Conservation (phyloP, 2,329 filamentous ascomycete genomes). For the Arthrobotrys iridis region DNA sequence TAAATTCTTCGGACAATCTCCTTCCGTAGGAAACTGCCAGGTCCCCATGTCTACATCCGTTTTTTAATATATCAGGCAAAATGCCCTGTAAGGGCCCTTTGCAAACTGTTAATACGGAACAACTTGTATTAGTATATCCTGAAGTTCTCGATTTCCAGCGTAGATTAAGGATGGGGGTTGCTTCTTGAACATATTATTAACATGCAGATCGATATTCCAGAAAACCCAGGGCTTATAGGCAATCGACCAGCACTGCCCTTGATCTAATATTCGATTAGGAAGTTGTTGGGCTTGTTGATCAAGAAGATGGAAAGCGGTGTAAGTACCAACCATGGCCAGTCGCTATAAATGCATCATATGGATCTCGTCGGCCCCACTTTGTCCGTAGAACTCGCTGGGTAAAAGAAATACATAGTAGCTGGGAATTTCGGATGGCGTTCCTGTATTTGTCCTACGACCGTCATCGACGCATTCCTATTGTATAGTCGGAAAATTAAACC, state of each 20-base stretch:
- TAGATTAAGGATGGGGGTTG: no score
- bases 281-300: no score
- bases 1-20: slow-evolving; percentile 38
- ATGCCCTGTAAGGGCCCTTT: background rate
- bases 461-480: no score
- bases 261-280: background rate
- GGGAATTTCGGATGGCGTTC: slow-evolving; percentile 35
- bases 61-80: slow-evolving; percentile 10
- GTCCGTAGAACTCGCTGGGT: slow-evolving; percentile 8
- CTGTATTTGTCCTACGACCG: slow-evolving; percentile 11
- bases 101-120: no score
- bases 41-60: background rate
- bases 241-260: slow-evolving; percentile 10
- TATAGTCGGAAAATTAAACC: background rate
- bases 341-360: background rate
- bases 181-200: background rate
- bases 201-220: background rate
- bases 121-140: no score
- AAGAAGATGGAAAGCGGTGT: no score
- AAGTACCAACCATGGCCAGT: background rate
- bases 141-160: no score
- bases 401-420: background rate
- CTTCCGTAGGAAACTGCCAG: slow-evolving; percentile 29
- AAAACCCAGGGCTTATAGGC: background rate
- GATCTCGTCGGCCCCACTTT: slow-evolving; percentile 28